Base-by-base conservation (phyloP, 2,329 filamentous ascomycete species). In the Macrophomina phaseolina region DNA sequence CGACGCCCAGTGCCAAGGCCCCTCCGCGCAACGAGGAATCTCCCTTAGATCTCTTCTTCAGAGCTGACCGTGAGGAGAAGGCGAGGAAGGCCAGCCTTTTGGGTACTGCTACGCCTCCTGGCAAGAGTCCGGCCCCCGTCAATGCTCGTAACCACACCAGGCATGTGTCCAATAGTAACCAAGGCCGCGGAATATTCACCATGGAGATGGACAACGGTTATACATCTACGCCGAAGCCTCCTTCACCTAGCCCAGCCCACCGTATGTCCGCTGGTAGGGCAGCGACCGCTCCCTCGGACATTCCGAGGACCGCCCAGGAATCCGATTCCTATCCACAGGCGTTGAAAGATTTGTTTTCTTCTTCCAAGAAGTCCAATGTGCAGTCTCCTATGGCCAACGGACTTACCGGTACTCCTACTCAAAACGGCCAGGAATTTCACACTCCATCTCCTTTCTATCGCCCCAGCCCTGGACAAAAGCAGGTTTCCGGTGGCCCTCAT, bases 41-140 rank as follows among this genome's bases (percentile, higher is more conserved):
- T 11, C 93, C 94, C 0, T 83, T 98, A 4, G 94, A 98, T 73
- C 86, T 97, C 69, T 90, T 98, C 75, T 98, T 98, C 82, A 90
- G 90, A 68, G 93, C 93, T 40, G 91, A 97, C 72, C 87, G 91
- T 60, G 90, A 91, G 68, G 91, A 95, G 77, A 91, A 89, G 74
- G 89, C 89, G 64, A 84, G 85, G 68, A 85, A 84, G 53, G 83
- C 83, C 32, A 84, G 85, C n/a, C 49, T 53, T 18, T 45, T 52
- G 40, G 45, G 63, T 23, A 62, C 75, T 69, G 69, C 60, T 18
- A 65, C 66, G 5, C 66, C 66, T 45, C 49, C 80, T 69, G 67
- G 70, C 40, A 60, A 53, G 28, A 62, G 74, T 16, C 68, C 73
- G 77, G 67, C 76, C 79, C 60, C 51, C 3, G 53, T 42, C 45